Evolutionary conservation across 1,284 basidiomycete genomes (phyloP).

Genomic region (Naganishia sp.): DNA sequence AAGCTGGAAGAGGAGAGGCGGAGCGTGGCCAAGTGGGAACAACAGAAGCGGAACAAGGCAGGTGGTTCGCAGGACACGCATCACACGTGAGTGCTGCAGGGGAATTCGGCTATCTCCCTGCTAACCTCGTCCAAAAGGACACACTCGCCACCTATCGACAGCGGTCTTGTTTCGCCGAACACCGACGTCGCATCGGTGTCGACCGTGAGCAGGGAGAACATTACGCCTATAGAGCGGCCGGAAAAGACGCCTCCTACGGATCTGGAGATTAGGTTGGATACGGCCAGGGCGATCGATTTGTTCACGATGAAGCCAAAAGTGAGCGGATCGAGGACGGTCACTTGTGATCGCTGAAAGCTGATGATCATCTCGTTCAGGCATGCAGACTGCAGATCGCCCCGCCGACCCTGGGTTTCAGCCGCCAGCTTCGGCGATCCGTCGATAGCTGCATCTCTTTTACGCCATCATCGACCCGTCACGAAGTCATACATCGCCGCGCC

Average conservation of each 20-base stretch:
- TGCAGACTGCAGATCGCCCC: conserved; percentile 90
- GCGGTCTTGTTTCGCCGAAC: conserved; percentile 16
- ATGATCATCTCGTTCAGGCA: conserved; percentile 59
- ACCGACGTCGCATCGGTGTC: conserved; percentile 12
- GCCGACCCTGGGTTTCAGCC: conserved; percentile 74
- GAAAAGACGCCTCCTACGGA: conserved; percentile 63
- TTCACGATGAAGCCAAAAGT: conserved; percentile 96
- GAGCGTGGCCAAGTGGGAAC: conserved; percentile 45
- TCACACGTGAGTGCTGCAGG: background rate
- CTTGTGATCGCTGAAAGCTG: background rate
- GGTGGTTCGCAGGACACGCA: background rate
- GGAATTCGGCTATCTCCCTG: background rate
- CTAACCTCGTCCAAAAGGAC: background rate
- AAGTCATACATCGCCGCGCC: conserved; percentile 72
- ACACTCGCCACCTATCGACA: background rate
- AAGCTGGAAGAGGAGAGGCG: conserved; percentile 33
- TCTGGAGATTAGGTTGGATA: conserved; percentile 77
- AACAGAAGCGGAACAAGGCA: conserved; percentile 40
- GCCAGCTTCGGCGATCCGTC: conserved; percentile 72
- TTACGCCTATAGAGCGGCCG: conserved; percentile 33
- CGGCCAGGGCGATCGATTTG: conserved; percentile 81
- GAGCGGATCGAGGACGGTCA: conserved; percentile 35
- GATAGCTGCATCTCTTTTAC: conserved; percentile 77
- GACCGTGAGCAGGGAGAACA: conserved; percentile 5
- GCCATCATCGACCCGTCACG: conserved; percentile 70